Conservation (phyloP, 2,329 filamentous ascomycete species). For the Shiraia sp. region DNA sequence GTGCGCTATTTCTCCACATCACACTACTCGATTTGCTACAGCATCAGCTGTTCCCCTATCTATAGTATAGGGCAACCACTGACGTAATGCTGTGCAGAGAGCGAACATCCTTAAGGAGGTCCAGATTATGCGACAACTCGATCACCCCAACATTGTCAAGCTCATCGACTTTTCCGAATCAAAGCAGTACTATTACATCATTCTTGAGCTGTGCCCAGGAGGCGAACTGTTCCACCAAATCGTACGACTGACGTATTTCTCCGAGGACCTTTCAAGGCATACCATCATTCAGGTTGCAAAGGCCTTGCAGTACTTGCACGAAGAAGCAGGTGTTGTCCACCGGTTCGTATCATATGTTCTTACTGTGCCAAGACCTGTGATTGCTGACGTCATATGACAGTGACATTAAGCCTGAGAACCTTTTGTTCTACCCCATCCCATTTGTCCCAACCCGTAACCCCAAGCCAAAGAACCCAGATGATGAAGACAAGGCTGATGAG, state of each 20-base stretch:
- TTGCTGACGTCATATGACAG: constrained; percentile 57
- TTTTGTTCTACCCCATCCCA: constrained; percentile 86
- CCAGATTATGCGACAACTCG: constrained; percentile 95
- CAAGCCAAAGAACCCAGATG: constrained; percentile 80
- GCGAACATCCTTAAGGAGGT: constrained; percentile 98
- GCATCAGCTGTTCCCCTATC: constrained; percentile 27
- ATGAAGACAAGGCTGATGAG: constrained; percentile 97
- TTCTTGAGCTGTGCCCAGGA: constrained; percentile 91
- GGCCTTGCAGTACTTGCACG: constrained; percentile 90
- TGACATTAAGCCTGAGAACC: constrained; percentile 98
- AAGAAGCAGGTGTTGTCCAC: constrained; percentile 93
- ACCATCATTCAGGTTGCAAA: constrained; percentile 96
- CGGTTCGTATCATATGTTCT: constrained; percentile 67
- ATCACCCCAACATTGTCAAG: constrained; percentile 95
- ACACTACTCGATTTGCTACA: constrained; percentile 36
- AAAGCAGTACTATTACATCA: constrained; percentile 94
- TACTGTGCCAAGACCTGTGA: constrained; percentile 1
- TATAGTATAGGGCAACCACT: constrained; percentile 40
- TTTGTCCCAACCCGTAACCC: constrained; percentile 79
- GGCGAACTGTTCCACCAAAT: constrained; percentile 99
- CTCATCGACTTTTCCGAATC: constrained; percentile 94
- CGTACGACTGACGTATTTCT: constrained; percentile 96
- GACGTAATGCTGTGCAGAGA: constrained; percentile 64
- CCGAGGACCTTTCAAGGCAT: constrained; percentile 90
- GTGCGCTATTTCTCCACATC: constrained; percentile 63